Conservation (phyloP, 192 early-diverging fungal genomes). For the Coemansia sp. region DNA sequence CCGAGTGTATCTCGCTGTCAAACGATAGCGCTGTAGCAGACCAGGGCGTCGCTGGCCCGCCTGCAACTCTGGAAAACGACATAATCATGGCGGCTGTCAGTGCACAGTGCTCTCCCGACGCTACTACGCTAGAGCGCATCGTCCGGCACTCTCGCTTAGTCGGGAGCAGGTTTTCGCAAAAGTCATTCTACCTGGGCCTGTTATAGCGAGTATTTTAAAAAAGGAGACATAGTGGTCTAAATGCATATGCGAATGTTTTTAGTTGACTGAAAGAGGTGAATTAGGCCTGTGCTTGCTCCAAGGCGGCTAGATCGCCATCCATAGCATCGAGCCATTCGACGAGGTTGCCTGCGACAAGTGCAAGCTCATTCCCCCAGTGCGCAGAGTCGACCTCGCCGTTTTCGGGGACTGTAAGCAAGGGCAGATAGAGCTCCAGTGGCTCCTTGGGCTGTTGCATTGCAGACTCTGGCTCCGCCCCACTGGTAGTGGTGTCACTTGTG, state of each 20-base stretch:
- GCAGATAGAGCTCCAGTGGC: conserved; percentile 4
- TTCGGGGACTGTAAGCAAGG: neutral
- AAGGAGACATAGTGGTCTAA: neutral
- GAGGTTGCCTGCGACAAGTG: conserved; percentile 20
- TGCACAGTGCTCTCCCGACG: conserved; percentile 11
- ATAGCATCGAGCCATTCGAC: conserved; percentile 30
- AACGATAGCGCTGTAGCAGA: conserved; percentile 1
- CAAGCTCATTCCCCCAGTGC: conserved; percentile 36
- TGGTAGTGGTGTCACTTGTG: neutral
- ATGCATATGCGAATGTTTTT: conserved; percentile 2
- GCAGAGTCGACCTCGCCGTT: neutral
- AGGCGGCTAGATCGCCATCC: conserved; percentile 11
- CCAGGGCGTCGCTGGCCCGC: neutral
- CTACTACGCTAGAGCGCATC: conserved; percentile 46
- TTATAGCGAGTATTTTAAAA: neutral
- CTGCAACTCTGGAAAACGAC: conserved; percentile 21
- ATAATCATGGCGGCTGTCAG: conserved; percentile 19
- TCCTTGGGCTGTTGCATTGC: neutral
- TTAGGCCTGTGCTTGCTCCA: neutral
- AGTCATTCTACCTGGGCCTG: conserved; percentile 22
- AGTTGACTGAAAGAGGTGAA: neutral
- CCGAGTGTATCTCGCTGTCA: neutral
- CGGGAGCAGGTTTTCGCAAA: conserved; percentile 29
- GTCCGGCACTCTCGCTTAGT: conserved; percentile 40
- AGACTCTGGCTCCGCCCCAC: neutral